These are phyloP conservation scores for Aspergillus ruber DNA, from an alignment of 2,329 filamentous ascomycete species.

Conservation along the genomic window DNA sequence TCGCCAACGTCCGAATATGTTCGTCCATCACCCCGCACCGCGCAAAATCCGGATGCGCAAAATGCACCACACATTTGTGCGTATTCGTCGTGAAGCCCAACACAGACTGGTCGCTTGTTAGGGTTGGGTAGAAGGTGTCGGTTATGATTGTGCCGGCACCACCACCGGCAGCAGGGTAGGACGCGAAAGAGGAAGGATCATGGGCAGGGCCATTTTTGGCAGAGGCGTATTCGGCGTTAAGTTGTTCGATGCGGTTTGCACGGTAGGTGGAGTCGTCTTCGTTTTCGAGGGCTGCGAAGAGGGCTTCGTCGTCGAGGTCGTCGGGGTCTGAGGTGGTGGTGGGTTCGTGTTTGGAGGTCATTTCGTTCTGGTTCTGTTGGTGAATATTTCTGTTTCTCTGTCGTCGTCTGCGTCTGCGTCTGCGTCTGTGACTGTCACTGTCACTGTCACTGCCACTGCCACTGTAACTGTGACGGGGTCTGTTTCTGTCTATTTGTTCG, in stretches of 20 bases:
- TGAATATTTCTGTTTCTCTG: too few relatives aligned
- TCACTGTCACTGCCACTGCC: too few relatives aligned
- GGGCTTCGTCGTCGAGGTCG: slow-evolving; percentile 50
- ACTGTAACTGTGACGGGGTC: too few relatives aligned
- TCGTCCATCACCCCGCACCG: slow-evolving; percentile 58
- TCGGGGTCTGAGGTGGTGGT: slow-evolving; percentile 14
- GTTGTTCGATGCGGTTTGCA: slow-evolving; percentile 52
- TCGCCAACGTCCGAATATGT: slow-evolving; percentile 45
- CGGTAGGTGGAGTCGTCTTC: slow-evolving; percentile 51
- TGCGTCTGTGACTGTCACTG: too few relatives aligned
- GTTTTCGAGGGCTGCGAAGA: slow-evolving; percentile 51
- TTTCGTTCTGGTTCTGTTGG: background rate
- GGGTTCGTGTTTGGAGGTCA: background rate
- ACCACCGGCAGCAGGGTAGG: slow-evolving; percentile 6
- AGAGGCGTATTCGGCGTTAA: slow-evolving; percentile 51
- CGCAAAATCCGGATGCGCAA: slow-evolving; percentile 58
- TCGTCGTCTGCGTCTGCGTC: too few relatives aligned
- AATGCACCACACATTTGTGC: slow-evolving; percentile 55
- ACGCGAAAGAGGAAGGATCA: slow-evolving; percentile 17
- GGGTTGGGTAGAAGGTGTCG: slow-evolving; percentile 30
- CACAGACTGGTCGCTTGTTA: slow-evolving; percentile 49
- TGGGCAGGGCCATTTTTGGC: slow-evolving; percentile 34
- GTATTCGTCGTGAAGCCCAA: slow-evolving; percentile 56
- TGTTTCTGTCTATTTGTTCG: too few relatives aligned
- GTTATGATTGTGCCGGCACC: slow-evolving; percentile 15